A percentile compares a stretch with the other conserved stretches of the same genome.
Evolutionary conservation across 352 stramenopile genomes (phyloP).

Genomic region (Plasmopara viticola): DNA sequence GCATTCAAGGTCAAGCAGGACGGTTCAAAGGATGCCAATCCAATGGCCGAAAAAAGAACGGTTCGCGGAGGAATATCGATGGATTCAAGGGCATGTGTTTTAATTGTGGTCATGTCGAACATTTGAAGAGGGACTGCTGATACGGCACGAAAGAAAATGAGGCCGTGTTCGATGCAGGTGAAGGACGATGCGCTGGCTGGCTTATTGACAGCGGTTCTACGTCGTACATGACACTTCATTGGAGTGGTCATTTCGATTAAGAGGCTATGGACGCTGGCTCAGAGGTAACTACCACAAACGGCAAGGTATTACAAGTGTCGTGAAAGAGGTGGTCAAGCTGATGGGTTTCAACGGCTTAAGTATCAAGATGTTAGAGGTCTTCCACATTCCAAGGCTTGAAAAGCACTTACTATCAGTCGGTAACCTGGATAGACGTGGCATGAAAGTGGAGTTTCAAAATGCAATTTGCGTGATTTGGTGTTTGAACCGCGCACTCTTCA

Average conservation of each 20-base stretch:
- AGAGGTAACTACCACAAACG: background rate
- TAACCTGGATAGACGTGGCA: no score
- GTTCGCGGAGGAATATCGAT: background rate
- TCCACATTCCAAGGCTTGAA: no score
- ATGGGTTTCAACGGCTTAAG: no score
- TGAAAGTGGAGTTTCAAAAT: background rate
- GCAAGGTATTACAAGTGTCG: background rate
- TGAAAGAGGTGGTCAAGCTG: no score
- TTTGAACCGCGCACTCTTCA: background rate
- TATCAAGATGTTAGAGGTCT: no score
- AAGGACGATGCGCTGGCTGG: background rate
- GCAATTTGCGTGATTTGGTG: background rate
- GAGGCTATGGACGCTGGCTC: background rate
- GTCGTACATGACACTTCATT: background rate
- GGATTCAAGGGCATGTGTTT: background rate
- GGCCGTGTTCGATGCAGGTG: background rate
- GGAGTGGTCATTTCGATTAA: background rate
- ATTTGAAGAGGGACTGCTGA: background rate
- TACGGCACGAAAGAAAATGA: background rate
- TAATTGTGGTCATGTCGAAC: background rate
- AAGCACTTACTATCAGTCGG: no score
- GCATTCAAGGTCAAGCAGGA: background rate
- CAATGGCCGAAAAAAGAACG: background rate
- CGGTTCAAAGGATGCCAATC: background rate
- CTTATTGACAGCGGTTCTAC: background rate